Conservation (phyloP, 495 filamentous ascomycete genomes). For the Aspergillus carlsbadensis region DNA sequence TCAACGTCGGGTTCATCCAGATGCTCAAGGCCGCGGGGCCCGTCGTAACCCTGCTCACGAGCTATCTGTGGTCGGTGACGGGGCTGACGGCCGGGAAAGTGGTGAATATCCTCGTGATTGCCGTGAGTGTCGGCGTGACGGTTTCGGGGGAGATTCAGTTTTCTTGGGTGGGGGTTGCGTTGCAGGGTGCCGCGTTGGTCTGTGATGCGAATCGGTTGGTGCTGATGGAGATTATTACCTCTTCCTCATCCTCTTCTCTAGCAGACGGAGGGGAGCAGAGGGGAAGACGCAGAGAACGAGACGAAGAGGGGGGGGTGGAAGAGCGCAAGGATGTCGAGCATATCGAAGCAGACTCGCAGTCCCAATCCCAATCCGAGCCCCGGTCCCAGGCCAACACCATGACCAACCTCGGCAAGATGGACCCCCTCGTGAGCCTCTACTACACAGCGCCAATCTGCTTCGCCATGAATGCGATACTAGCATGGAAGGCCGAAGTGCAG, state of each 20-base stretch:
- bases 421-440: slow-evolving; percentile 79
- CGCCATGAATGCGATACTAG: slow-evolving; percentile 68
- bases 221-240: slow-evolving; percentile 73
- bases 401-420: slow-evolving; percentile 58
- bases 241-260: slow-evolving; percentile 9
- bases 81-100: slow-evolving; percentile 58
- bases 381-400: not conserved
- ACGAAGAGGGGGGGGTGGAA: not conserved
- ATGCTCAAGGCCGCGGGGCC: slow-evolving; percentile 79
- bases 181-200: slow-evolving; percentile 65
- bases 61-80: slow-evolving; percentile 64
- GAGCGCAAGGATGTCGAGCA: not conserved
- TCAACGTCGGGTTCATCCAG: slow-evolving; percentile 77
- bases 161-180: slow-evolving; percentile 64
- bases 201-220: slow-evolving; percentile 77
- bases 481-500: slow-evolving; percentile 57
- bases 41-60: slow-evolving; percentile 63
- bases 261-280: not conserved
- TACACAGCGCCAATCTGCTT: slow-evolving; percentile 83
- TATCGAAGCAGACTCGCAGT: not conserved
- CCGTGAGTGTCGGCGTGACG: slow-evolving; percentile 69
- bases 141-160: slow-evolving; percentile 77
- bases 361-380: not conserved
- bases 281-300: slow-evolving; percentile 31
- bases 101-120: slow-evolving; percentile 70